Evolutionary conservation across 495 filamentous ascomycete genomes (phyloP).

Genomic region (Penicillium longicatenatum): DNA sequence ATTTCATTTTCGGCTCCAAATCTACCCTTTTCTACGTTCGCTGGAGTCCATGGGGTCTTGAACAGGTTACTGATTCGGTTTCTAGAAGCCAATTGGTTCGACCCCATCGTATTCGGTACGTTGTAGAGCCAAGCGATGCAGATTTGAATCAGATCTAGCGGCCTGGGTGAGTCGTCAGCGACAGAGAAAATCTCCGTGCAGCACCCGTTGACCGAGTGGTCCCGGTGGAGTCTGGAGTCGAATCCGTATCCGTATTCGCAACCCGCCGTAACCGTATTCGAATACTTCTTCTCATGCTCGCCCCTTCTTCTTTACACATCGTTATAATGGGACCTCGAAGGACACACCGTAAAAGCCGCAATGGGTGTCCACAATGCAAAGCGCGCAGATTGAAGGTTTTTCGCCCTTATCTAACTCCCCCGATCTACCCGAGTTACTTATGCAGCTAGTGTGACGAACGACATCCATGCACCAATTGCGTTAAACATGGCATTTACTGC

Average conservation of each 20-base stretch:
- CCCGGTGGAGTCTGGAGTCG: constrained; percentile 8
- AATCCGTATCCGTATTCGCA: constrained; percentile 25
- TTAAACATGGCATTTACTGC: constrained; percentile 26
- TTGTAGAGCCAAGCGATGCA: neutral
- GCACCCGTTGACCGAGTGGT: too few relatives aligned
- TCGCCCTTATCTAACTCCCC: neutral
- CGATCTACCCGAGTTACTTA: constrained; percentile 2
- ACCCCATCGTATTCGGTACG: neutral
- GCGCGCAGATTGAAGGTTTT: constrained; percentile 26
- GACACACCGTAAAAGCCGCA: constrained; percentile 30
- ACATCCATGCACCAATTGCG: constrained; percentile 30
- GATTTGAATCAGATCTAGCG: neutral
- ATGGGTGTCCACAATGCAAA: constrained; percentile 32
- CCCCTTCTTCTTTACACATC: neutral
- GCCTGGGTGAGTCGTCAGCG: neutral
- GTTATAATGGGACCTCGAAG: constrained; percentile 26
- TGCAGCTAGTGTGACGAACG: constrained; percentile 26
- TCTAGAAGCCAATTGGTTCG: neutral
- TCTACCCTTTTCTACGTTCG: too few relatives aligned
- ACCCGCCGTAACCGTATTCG: constrained; percentile 16
- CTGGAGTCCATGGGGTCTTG: too few relatives aligned
- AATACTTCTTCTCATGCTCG: neutral
- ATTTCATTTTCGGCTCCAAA: neutral
- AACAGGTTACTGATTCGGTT: neutral
- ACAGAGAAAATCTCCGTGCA: neutral